These are phyloP conservation scores for Pleurotus ostreatus DNA, from an alignment of 768 basidiomycete species.

Conservation along the genomic window DNA sequence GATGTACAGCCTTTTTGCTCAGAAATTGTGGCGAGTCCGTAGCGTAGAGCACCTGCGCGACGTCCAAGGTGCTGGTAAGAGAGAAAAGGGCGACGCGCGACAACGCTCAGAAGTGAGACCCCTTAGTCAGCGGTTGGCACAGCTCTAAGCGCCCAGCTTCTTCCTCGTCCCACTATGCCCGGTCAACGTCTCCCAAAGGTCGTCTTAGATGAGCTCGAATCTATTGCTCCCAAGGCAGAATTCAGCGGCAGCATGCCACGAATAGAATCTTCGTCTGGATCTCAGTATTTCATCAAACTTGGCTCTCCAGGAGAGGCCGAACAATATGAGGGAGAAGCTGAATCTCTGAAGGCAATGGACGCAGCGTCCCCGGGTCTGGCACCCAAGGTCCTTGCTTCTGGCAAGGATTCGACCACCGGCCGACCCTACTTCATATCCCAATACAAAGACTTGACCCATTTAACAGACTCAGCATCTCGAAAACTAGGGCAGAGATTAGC, in stretches of 20 bases:
- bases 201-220: not conserved
- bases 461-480: slow-evolving; percentile 43
- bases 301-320: slow-evolving; percentile 51
- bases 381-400: slow-evolving; percentile 52
- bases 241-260: slow-evolving; percentile 43
- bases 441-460: slow-evolving; percentile 55
- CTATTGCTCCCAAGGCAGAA: slow-evolving; percentile 45
- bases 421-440: slow-evolving; percentile 70
- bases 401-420: slow-evolving; percentile 29
- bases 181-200: not conserved
- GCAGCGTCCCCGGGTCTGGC: slow-evolving; percentile 65
- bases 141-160: not conserved
- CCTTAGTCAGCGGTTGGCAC: not conserved
- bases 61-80: too few relatives aligned
- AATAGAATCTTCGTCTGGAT: slow-evolving; percentile 54
- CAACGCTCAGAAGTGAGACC: too few relatives aligned
- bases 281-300: slow-evolving; percentile 58
- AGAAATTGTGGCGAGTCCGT: too few relatives aligned
- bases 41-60: too few relatives aligned
- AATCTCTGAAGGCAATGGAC: slow-evolving; percentile 61
- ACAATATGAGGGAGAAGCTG: slow-evolving; percentile 66
- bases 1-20: too few relatives aligned
- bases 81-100: too few relatives aligned
- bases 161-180: not conserved
- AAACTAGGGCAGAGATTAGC: slow-evolving; percentile 60